phyloP scores from a whole-genome alignment of 345 rosid genomes.

The Carallia brachiata region DNA sequence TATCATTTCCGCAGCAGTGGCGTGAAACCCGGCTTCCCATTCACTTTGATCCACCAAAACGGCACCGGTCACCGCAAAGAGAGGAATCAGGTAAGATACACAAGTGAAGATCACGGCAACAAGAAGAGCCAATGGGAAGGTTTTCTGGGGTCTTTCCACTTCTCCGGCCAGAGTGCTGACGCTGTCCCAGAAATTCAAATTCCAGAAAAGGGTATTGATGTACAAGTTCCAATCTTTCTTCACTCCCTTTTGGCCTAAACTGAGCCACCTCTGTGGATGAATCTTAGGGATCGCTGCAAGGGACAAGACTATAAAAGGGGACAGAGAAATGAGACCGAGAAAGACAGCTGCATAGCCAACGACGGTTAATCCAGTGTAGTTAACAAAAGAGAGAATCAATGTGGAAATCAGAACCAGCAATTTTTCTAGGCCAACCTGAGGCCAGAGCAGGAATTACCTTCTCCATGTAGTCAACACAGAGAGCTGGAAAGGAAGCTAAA shows the following conservation, averaged over 20 bases:
- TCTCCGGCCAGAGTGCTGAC: constrained; percentile 88
- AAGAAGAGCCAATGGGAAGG: constrained; percentile 64
- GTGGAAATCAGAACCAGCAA: constrained; percentile 48
- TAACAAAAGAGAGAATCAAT: constrained; percentile 47
- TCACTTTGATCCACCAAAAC: constrained; percentile 46
- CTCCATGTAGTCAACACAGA: constrained; percentile 62
- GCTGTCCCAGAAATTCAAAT: constrained; percentile 88
- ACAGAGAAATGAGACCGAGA: constrained; percentile 67
- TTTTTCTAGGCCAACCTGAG: constrained; percentile 56
- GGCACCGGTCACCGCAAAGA: constrained; percentile 76
- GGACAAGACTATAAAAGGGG: constrained; percentile 68
- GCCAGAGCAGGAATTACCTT: constrained; percentile 39
- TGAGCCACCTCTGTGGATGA: constrained; percentile 62
- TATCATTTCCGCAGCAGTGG: constrained; percentile 64
- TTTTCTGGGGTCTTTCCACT: constrained; percentile 65
- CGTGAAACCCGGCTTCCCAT: constrained; percentile 76
- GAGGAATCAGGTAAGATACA: constrained; percentile 70
- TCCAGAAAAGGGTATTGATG: constrained; percentile 93
- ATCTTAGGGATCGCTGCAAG: constrained; percentile 69
- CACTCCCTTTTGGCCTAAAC: constrained; percentile 57
- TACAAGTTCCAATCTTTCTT: constrained; percentile 69
- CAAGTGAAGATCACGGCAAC: constrained; percentile 75
- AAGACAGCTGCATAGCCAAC: constrained; percentile 75
- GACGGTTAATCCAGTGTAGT: constrained; percentile 64
- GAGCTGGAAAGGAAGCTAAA: constrained; percentile 71